A percentile compares a stretch with the other conserved stretches of the same genome.
These are phyloP conservation scores for Xylaria sp. DNA, from an alignment of 2,329 filamentous ascomycete species.

Conservation along the genomic window DNA sequence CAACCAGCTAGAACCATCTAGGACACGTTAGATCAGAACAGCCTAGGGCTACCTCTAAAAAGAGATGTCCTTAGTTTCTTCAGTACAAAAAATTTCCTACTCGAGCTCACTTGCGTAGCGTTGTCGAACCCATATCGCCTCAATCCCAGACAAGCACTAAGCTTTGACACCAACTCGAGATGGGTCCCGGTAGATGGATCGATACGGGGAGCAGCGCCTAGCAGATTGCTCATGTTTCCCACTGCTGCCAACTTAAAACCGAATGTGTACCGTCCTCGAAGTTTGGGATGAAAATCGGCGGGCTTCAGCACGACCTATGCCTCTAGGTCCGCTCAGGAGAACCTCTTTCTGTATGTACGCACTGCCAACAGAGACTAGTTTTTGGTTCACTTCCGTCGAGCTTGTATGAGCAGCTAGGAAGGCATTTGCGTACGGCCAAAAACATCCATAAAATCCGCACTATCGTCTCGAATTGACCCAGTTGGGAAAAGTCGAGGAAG, in stretches of 20 bases:
- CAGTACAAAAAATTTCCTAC: slow-evolving; percentile 45
- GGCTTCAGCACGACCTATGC: slow-evolving; percentile 37
- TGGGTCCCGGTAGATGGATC: slow-evolving; percentile 75
- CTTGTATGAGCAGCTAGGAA: slow-evolving; percentile 61
- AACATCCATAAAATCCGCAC: slow-evolving; percentile 94
- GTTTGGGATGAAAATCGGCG: slow-evolving; percentile 47
- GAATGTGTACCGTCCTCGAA: slow-evolving; percentile 43
- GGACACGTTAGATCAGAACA: slow-evolving; percentile 29
- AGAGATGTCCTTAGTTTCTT: slow-evolving; percentile 32
- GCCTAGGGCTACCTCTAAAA: slow-evolving; percentile 41
- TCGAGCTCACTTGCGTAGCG: slow-evolving; percentile 28
- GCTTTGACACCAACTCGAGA: slow-evolving; percentile 94
- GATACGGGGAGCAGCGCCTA: slow-evolving; percentile 38
- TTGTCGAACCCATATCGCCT: slow-evolving; percentile 44
- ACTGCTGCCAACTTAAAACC: slow-evolving; percentile 29
- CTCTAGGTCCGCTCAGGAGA: slow-evolving; percentile 44
- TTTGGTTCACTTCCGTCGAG: slow-evolving; percentile 83
- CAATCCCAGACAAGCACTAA: slow-evolving; percentile 81
- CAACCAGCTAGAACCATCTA: slow-evolving; percentile 2
- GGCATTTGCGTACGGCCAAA: slow-evolving; percentile 86
- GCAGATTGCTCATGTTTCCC: slow-evolving; percentile 40
- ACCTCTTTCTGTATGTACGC: slow-evolving; percentile 81
- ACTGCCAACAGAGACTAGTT: slow-evolving; percentile 91
- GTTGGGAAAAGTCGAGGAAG: slow-evolving; percentile 61
- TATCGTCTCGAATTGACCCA: slow-evolving; percentile 62